Conservation (phyloP, 441 rosid genomes). For the Populus hybrid region DNA sequence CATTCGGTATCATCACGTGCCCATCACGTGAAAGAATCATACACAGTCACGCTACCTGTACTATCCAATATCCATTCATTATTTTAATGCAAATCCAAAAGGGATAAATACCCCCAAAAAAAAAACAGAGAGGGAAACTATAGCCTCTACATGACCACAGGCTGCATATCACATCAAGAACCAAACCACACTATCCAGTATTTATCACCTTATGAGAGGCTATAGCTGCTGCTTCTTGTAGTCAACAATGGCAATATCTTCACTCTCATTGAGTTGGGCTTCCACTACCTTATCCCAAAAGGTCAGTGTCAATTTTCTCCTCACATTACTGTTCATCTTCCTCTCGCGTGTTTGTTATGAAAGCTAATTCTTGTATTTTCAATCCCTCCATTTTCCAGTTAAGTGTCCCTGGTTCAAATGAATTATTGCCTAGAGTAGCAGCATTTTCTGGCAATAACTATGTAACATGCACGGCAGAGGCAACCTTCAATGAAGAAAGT, state of each 20-base stretch:
- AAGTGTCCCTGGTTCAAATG: slow-evolving; percentile 28
- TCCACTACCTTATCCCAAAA: slow-evolving; percentile 42
- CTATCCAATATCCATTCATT: background rate
- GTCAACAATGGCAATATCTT: slow-evolving; percentile 51
- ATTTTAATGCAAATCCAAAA: no score
- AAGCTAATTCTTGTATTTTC: background rate
- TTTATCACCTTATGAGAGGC: slow-evolving; percentile 13
- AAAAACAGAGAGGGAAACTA: background rate
- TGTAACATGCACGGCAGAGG: slow-evolving; percentile 22
- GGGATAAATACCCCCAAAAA: no score
- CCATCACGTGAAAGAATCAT: no score
- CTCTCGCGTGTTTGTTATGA: no score
- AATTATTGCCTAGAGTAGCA: slow-evolving; percentile 27
- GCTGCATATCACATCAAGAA: slow-evolving; percentile 1
- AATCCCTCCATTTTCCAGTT: slow-evolving; percentile 29
- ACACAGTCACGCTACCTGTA: no score
- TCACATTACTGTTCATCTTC: background rate
- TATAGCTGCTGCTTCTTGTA: background rate
- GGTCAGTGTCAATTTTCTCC: slow-evolving; percentile 25
- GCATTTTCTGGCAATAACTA: slow-evolving; percentile 22
- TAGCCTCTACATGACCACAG: slow-evolving; percentile 11
- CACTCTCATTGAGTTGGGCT: slow-evolving; percentile 46
- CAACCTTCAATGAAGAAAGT: slow-evolving; percentile 41
- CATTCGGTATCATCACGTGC: background rate
- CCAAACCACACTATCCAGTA: background rate